phyloP scores from a whole-genome alignment of 768 basidiomycete species.

The Porphyrellus cyaneotinctus region DNA sequence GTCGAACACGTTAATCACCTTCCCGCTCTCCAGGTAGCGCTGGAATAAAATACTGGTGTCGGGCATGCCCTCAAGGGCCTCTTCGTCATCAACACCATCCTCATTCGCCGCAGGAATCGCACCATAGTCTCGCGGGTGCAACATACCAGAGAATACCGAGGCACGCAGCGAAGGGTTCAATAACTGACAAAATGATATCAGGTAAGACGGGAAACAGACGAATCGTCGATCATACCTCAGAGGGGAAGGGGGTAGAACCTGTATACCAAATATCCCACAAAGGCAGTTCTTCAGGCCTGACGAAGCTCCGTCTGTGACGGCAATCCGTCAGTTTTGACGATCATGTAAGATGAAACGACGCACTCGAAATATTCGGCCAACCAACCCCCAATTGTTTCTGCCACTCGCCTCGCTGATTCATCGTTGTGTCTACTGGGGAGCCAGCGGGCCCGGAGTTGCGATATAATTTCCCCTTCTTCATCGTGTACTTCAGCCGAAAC shows the following conservation, averaged over 20 bases:
- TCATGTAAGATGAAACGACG: constrained; percentile 11
- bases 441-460: constrained; percentile 23
- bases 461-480: constrained; percentile 33
- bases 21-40: constrained; percentile 74
- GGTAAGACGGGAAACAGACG: not conserved
- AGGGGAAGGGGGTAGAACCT: constrained; percentile 57
- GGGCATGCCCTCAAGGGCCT: constrained; percentile 51
- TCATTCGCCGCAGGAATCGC: not conserved
- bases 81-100: constrained; percentile 24
- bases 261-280: constrained; percentile 78
- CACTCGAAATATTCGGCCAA: constrained; percentile 49
- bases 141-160: constrained; percentile 55
- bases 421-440: constrained; percentile 14
- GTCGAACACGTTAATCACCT: constrained; percentile 83
- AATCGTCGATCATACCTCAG: constrained; percentile 45
- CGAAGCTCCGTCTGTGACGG: constrained; percentile 37
- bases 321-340: not conserved
- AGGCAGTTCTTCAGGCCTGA: constrained; percentile 44
- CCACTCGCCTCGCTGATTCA: constrained; percentile 18
- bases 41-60: constrained; percentile 75
- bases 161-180: constrained; percentile 69
- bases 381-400: constrained; percentile 43
- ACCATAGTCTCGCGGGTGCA: constrained; percentile 52
- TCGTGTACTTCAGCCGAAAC: constrained; percentile 32
- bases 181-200: constrained; percentile 38